Evolutionary conservation across 202 grass and related monocot species (phyloP), one percentile per base, ranked within the genome.

Genomic region (Carex sylvatica): DNA sequence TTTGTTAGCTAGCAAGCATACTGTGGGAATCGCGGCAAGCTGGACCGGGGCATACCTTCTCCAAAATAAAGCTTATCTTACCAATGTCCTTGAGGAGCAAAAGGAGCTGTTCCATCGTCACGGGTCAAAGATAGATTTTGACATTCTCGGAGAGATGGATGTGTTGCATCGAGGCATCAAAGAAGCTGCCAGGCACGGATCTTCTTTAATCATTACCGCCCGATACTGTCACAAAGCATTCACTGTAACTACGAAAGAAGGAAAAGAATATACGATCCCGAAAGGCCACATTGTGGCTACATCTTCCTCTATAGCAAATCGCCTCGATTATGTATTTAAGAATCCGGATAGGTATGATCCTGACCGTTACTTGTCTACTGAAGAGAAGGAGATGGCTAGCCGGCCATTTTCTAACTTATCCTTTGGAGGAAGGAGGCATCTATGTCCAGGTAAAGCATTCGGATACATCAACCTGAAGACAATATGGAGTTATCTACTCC

Each of bases 401-500:
- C 87, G 82, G 5, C 54, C 79, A 18, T 83, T 88, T 24, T 82
- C 88, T 2, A 85, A 91, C 81, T 42, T 74, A 44, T 44, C 42
- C 7, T 44, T 44, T 44, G 92, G 88, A 4, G 88, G 73, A 1
- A 90, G 92, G 0, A 26, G 88, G 68, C 92, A 92, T 23, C 63
- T 47, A 5, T 92, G 90, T 78, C 61, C 90, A 0, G 88, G 88
- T 3, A 86, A 95, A 85, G 82, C 86, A 3, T 95, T 92, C 23
- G 81, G 82, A 6, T 94, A 92, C 78, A 66, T 92, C 55, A 78
- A 89, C 61, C 78, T 90, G 61, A 95, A 92, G 92, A 65, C 62
- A 13, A 88, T 92, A 61, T 86, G 90, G 93, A 90, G 86, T 83
- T 90, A 95, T 46, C 20, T 95, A 85, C 71, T 92, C 15, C 67